Evolutionary conservation across 495 filamentous ascomycete genomes (phyloP), one percentile per base, ranked within the genome.

Genomic region (Xylaria cubensis): DNA sequence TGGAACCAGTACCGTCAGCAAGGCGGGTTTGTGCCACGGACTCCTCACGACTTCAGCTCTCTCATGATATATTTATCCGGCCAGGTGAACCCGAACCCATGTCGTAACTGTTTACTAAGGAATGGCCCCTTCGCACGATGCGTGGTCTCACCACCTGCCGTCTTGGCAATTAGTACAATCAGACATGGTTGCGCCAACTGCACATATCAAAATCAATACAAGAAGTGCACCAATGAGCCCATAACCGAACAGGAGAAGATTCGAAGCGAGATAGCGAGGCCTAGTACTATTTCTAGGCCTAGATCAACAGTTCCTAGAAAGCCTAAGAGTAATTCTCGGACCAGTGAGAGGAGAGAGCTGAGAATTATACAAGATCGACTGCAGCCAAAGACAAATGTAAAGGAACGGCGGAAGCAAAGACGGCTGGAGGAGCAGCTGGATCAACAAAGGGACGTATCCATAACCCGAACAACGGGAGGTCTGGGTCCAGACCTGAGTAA

Each of bases 31-130:
- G 66, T 55, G 21, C 74, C 75, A 9, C 74, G 75, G 46, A 72
- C 67, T 5, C 29, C 75, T 26, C 39, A 71, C 44, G 76, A 78
- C 67, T 75, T 65, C 58, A 72, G 74, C 51, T 74, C 76, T 39
- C 51, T 77, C 41, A 74, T 78, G 76, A 78, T 78, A 36, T 78
- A 78, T 42, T n/a, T 78, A 59, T 76, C 73, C 2, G 76, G 76
- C 15, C 73, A 78, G 39, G 67, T 77, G 42, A 78, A 75, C 41
- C 73, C 74, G 1, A 74, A 76, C 32, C 76, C 76, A 42, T 78
- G 76, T 53, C 69, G 73, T 3, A 74, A 77, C n/a, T 78, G 76
- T 46, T 53, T 72, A 0, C 51, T 74, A n/a, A 74, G 39, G 29
- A 76, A 76, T 61, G 75, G 76, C 4, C 76, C 73, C 39, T 78